Base-by-base conservation (phyloP, 2,329 filamentous ascomycete species). In the Arthrinium puccinioides region DNA sequence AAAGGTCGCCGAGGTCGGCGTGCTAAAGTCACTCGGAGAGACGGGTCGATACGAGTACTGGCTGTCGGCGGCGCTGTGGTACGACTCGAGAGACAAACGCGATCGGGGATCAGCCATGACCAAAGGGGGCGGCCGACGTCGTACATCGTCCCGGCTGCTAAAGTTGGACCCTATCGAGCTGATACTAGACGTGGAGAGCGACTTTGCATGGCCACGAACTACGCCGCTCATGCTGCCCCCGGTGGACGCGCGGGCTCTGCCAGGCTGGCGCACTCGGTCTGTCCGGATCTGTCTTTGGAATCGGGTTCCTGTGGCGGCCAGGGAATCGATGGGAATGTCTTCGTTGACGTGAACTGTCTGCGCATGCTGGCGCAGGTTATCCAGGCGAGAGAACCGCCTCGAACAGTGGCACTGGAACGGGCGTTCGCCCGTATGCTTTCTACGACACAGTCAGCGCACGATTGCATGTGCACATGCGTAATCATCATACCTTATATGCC, bases 311-410 rank as follows among this genome's bases (percentile, higher is more conserved):
- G 87, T 92, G 4, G 90, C 92, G 13, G 92, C 92, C 15, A 97
- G 74, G 2, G 92, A 97, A 58, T 96, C 88, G 27, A 82, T 80
- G 4, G 92, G 92, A 23, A 98, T 98, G 40, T 96, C 88, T 59
- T 97, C 92, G 58, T 97, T 96, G 40, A 94, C 85, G 58, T 98
- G 92, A 1, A 98, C 92, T 0, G 92, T 97, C 60, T 96, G 89
- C 30, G 92, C 92, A 69, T 98, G 92, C 57, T 98, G 92, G 41
- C 92, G 80, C 36, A 98, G 68, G 55, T 98, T 98, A 60, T 98
- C 90, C 31, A 97, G 74, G 33, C 90, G 79, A 9, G 92, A 97
- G 59, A 98, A 98, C 38, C 88, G 79, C 35, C 92, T 79, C 3
- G 84, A 87, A 61, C 92, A 98, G 60, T 97, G 92, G 50, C 92